Evolutionary conservation across 148 eudicot genomes (phyloP).

Genomic region (Simmondsia chinensis): DNA sequence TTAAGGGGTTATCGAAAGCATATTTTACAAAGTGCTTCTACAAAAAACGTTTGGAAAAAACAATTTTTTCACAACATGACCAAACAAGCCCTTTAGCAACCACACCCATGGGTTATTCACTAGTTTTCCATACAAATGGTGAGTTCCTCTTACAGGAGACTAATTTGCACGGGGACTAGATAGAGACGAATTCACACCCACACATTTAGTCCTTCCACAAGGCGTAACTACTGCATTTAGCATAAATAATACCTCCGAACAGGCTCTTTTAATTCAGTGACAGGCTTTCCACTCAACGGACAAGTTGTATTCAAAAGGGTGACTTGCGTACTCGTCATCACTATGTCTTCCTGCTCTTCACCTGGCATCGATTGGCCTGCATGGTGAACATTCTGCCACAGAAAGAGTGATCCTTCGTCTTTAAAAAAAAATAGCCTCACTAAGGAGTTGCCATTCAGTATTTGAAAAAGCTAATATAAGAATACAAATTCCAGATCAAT

Average conservation of each 20-base stretch:
- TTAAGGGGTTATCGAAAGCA: no score
- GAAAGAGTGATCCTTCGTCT: conserved; percentile 2
- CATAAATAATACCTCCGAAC: conserved; percentile 59
- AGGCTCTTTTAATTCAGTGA: conserved; percentile 61
- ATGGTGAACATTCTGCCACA: conserved; percentile 78
- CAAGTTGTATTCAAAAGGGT: conserved; percentile 51
- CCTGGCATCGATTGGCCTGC: conserved; percentile 92
- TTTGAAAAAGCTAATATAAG: background rate
- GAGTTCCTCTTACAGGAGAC: no score
- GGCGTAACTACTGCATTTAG: no score
- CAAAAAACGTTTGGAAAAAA: no score
- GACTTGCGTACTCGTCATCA: conserved; percentile 74
- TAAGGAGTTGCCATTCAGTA: background rate
- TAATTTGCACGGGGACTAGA: no score
- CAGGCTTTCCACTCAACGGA: conserved; percentile 72
- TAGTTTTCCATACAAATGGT: no score
- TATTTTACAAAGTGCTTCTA: no score
- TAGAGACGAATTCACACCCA: no score
- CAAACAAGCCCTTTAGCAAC: no score
- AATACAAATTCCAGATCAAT: background rate
- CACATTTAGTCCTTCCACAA: no score
- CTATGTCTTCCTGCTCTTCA: conserved; percentile 86
- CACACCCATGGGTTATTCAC: no score
- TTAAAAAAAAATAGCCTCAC: background rate
- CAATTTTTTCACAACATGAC: no score